Percentiles rank a stretch among this genome's conserved stretches.
Conservation (phyloP, 2,329 filamentous ascomycete species). For the Fusarium proliferatum region DNA sequence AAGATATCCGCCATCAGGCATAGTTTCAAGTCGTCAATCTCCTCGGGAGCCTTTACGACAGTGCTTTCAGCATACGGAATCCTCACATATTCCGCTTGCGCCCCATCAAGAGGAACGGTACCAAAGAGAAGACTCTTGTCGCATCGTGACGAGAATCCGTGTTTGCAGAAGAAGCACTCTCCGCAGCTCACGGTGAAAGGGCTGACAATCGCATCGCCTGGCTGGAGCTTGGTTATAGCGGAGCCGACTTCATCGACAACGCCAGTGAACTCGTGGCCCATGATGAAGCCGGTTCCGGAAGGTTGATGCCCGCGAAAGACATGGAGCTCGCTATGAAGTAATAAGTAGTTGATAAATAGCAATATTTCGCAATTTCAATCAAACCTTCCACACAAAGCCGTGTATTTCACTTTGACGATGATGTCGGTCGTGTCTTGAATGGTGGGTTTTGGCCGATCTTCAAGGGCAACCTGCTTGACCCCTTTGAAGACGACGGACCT, state of each 20-base stretch:
- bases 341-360: background rate
- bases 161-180: slow-evolving; percentile 27
- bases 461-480: background rate
- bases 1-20: slow-evolving; percentile 40
- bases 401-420: slow-evolving; percentile 24
- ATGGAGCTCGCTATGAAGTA: slow-evolving; percentile 70
- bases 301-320: slow-evolving; percentile 83
- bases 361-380: fast-evolving
- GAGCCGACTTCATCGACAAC: slow-evolving; percentile 74
- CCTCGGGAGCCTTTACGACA: slow-evolving; percentile 20
- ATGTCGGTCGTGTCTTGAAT: slow-evolving; percentile 8
- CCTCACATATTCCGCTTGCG: slow-evolving; percentile 30
- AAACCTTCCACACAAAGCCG: slow-evolving; percentile 27
- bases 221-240: slow-evolving; percentile 48
- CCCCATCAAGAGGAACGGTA: slow-evolving; percentile 5
- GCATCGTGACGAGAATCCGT: slow-evolving; percentile 23
- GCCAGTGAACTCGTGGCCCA: slow-evolving; percentile 88
- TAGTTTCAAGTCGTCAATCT: slow-evolving; percentile 18
- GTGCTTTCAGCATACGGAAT: slow-evolving; percentile 25
- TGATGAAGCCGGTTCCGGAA: slow-evolving; percentile 69
- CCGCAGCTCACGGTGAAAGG: slow-evolving; percentile 38
- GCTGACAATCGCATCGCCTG: slow-evolving; percentile 13
- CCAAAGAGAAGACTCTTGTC: slow-evolving; percentile 26
- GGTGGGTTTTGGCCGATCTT: slow-evolving; percentile 12
- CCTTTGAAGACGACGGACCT: slow-evolving; percentile 31